Base-by-base conservation (phyloP, 805 yeast species). In the Yarrowia yakushimensis region DNA sequence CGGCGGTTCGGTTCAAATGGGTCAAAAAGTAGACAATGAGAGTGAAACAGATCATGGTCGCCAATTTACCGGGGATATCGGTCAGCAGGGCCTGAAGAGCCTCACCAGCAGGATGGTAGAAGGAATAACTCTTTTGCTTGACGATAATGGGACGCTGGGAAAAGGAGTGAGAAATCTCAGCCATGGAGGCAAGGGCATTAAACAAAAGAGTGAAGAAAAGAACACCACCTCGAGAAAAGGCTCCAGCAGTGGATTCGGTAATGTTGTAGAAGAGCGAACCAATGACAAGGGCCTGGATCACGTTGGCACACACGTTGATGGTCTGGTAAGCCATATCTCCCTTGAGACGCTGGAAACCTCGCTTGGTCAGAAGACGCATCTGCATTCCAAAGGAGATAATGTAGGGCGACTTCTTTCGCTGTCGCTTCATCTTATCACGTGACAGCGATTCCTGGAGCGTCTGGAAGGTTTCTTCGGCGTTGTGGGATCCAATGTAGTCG, bases 91-190 rank as follows among this genome's bases (percentile, higher is more conserved):
- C 76, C 0, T 90, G 85, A 4, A 88, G 67, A 0, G 90, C 87
- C 69, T 87, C 93, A 3, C 89, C 84, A 13, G 90, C 80, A 2
- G 92, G 91, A 64, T 85, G 84, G 71, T 86, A 89, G 63, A 88
- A 79, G 0, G 90, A 84, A 67, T 85, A 88, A 54, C 81, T 79
- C 69, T 85, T 84, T 70, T 88, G 96, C 69, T 88, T 88, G 67
- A 81, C 82, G 27, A 86, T 79, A 65, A 88, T 83, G 52, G 85
- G 81, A 66, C 87, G 79, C 46, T 81, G 77, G 22, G 75, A 80
- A 67, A 83, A 77, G 68, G 80, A 71, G 46, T 74, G 73, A 54
- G 78, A 70, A 41, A 80, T 81, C 69, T 85, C 88, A 66, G 85
- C 81, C 67, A 85, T 75, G 4, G 87, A 78, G 30, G 83, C 74